A percentile compares a stretch with the other conserved stretches of the same genome.
Conservation (phyloP, 768 basidiomycete genomes). For the Lentinula aciculospora region DNA sequence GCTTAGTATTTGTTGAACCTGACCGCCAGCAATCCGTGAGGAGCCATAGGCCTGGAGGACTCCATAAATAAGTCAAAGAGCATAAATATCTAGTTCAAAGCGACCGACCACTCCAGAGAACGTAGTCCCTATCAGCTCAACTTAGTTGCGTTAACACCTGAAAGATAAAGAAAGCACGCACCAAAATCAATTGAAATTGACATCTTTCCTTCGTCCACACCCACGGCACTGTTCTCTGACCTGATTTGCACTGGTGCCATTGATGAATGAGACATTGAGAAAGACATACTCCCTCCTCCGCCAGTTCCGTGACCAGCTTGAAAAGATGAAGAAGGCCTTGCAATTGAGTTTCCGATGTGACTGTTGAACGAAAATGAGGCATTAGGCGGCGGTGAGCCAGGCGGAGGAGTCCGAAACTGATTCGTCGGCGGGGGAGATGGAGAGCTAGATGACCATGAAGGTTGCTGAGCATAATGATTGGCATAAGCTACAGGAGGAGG, state of each 20-base stretch:
- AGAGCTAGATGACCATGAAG: constrained; percentile 27
- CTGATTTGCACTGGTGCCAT: constrained; percentile 3
- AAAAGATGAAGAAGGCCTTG: constrained; percentile 4
- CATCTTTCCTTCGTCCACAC: constrained; percentile 65
- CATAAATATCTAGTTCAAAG: not conserved
- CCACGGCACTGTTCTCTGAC: not conserved
- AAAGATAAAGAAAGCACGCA: constrained; percentile 23
- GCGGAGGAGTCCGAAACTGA: constrained; percentile 20
- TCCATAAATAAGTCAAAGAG: not conserved
- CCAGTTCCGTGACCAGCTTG: not conserved
- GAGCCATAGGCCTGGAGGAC: constrained; percentile 72
- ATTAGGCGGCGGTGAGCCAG: constrained; percentile 2
- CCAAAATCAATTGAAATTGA: constrained; percentile 83
- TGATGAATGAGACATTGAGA: not conserved
- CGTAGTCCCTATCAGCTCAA: constrained; percentile 56
- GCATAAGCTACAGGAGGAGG: constrained; percentile 37
- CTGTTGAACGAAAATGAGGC: constrained; percentile 10
- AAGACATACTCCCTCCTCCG: not conserved
- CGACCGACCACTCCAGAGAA: constrained; percentile 79
- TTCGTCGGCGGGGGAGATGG: constrained; percentile 28
- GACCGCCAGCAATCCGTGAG: constrained; percentile 73
- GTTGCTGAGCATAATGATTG: constrained; percentile 19
- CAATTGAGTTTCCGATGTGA: constrained; percentile 7
- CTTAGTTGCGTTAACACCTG: not conserved
- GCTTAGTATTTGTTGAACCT: constrained; percentile 76